Conservation (phyloP, 805 yeast species). For the Huiozyma sinensis region DNA sequence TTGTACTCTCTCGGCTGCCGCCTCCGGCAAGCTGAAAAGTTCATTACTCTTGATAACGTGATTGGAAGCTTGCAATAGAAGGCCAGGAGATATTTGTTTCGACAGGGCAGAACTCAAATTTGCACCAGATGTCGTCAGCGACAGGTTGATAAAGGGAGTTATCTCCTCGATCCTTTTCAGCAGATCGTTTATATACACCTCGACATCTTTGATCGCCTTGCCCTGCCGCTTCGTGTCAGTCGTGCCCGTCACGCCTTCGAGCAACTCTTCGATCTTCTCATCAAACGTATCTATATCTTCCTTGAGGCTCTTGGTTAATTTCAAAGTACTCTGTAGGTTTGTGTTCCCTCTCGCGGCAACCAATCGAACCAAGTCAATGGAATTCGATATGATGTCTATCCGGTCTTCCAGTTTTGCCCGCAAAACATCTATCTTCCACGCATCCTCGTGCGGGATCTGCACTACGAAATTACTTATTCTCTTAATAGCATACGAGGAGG, state of each 20-base stretch:
- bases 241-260: slow-evolving; percentile 25
- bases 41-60: slow-evolving; percentile 25
- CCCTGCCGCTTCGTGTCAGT: slow-evolving; percentile 18
- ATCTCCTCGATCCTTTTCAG: slow-evolving; percentile 50
- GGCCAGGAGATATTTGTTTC: slow-evolving; percentile 49
- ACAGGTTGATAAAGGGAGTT: slow-evolving; percentile 55
- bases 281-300: slow-evolving; percentile 50
- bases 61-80: slow-evolving; percentile 52
- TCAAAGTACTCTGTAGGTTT: slow-evolving; percentile 42
- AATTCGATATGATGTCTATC: slow-evolving; percentile 49
- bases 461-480: slow-evolving; percentile 44
- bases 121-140: slow-evolving; percentile 61
- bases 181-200: slow-evolving; percentile 38
- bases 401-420: slow-evolving; percentile 42
- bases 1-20: slow-evolving; percentile 8
- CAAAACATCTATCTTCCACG: slow-evolving; percentile 32
- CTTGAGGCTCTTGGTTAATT: slow-evolving; percentile 44
- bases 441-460: slow-evolving; percentile 39
- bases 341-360: slow-evolving; percentile 56
- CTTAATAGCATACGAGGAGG: slow-evolving; percentile 61
- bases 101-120: slow-evolving; percentile 41
- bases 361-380: slow-evolving; percentile 56
- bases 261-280: slow-evolving; percentile 33
- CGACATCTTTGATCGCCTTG: slow-evolving; percentile 36
- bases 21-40: slow-evolving; percentile 3